Evolutionary conservation across 257 asterid genomes (phyloP).

Genomic region (Solanum gracilifrons): DNA sequence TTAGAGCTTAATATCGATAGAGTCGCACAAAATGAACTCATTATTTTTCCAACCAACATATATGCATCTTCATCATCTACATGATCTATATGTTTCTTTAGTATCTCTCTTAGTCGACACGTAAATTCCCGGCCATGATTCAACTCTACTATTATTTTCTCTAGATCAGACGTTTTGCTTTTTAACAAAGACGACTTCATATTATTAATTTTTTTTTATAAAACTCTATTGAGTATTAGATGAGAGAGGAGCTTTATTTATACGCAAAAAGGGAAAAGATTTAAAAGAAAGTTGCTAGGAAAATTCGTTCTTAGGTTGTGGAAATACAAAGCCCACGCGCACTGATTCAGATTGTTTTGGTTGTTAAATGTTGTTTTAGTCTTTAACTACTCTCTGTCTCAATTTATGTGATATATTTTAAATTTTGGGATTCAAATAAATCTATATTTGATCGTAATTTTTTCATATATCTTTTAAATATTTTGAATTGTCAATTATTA

Average conservation of each 20-base stretch:
- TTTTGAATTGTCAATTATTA: too few species aligned
- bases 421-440: too few species aligned
- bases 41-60: slow-evolving; percentile 9
- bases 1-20: slow-evolving; percentile 20
- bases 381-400: fast-evolving
- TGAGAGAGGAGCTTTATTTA: neutral
- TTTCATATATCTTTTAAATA: too few species aligned
- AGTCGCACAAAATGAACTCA: slow-evolving; percentile 23
- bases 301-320: neutral
- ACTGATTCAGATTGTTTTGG: neutral
- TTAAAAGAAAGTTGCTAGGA: neutral
- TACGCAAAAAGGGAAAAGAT: neutral
- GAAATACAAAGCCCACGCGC: neutral
- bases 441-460: too few species aligned
- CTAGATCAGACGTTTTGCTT: neutral
- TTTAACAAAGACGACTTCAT: neutral
- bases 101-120: slow-evolving; percentile 20
- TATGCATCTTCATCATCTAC: neutral
- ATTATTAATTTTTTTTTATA: neutral
- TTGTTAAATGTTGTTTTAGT: neutral
- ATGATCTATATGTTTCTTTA: slow-evolving; percentile 1
- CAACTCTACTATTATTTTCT: slow-evolving; percentile 21
- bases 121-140: slow-evolving; percentile 31
- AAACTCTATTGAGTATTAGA: neutral
- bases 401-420: too few species aligned